These are phyloP conservation scores for Beauveria varroae DNA, from an alignment of 2,329 filamentous ascomycete genomes.

Conservation along the genomic window DNA sequence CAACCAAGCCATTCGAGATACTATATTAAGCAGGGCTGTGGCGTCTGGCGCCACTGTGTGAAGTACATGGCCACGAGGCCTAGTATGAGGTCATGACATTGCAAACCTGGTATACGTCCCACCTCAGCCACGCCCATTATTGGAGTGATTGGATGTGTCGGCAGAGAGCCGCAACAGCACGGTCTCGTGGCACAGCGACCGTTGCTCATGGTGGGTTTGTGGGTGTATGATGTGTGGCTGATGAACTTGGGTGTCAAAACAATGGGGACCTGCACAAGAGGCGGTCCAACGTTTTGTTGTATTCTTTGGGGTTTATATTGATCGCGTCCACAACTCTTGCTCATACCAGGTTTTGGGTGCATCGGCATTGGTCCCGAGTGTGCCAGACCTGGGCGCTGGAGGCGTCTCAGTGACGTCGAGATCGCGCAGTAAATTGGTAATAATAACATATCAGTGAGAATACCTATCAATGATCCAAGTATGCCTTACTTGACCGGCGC, in stretches of 20 bases:
- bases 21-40: conserved; percentile 8
- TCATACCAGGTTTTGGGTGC: not conserved
- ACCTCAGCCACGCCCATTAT: conserved; percentile 2
- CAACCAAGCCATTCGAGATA: not conserved
- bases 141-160: not conserved
- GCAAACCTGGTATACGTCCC: not conserved
- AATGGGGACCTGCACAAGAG: too few relatives aligned
- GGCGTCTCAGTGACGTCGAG: conserved; percentile 3
- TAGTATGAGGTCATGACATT: conserved; percentile 10
- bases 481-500: not conserved
- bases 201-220: not conserved
- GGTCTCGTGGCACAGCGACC: not conserved
- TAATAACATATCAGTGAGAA: not conserved
- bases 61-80: conserved; percentile 10
- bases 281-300: not conserved
- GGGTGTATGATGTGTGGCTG: not conserved
- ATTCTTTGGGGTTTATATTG: not conserved
- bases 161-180: not conserved
- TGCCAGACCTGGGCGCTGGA: not conserved
- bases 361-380: conserved; percentile 4
- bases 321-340: not conserved
- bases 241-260: not conserved
- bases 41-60: not conserved
- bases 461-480: not conserved
- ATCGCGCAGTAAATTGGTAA: not conserved